Evolutionary conservation across 192 early-diverging fungal species (phyloP), one percentile per base, ranked within the genome.

Genomic region (Coemansia sp.): DNA sequence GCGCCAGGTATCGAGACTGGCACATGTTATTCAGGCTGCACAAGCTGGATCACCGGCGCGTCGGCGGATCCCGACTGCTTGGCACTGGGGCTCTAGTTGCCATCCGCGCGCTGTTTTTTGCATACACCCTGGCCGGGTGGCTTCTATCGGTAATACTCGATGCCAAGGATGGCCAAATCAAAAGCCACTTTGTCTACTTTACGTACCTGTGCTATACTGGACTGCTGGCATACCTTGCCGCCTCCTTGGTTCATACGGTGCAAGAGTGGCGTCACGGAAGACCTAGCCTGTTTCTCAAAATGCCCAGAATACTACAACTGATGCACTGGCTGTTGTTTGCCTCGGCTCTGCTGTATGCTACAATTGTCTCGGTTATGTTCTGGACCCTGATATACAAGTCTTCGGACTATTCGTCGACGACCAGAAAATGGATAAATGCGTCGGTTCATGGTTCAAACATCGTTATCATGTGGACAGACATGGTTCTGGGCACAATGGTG

Each of bases 291-390:
- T 81, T 81, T 30, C 14, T 27, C 6, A 6, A 13, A 8, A 71
- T 81, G 65, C 62, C 68, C 9, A 54, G 24, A 7, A 57, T 57
- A 5, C 47, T 81, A 13, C 78, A 68, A 65, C 63, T 81, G 18
- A 50, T 75, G 36, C 78, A 81, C 48, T 81, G 78, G 72, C 62
- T 81, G 25, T 39, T 81, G 23, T 81, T 65, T n/a, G 69, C 64
- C 22, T 71, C 72, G 5, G 69, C 61, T 4, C 16, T 75, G 46
- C 24, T 72, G 47, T 81, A 58, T 59, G 63, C 78, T 7, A 57
- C 62, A 3, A 45, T 75, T 1, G 72, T 81, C 4, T 68, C 69
- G 1, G 42, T 58, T 0, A 13, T 81, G 53, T 81, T 69, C 36
- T 81, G 78, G 78, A 25, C 60, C 6, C 3, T 68, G 32, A 20